These are phyloP conservation scores for Komagataella mondaviorum DNA, from an alignment of 805 yeast species.

Conservation along the genomic window DNA sequence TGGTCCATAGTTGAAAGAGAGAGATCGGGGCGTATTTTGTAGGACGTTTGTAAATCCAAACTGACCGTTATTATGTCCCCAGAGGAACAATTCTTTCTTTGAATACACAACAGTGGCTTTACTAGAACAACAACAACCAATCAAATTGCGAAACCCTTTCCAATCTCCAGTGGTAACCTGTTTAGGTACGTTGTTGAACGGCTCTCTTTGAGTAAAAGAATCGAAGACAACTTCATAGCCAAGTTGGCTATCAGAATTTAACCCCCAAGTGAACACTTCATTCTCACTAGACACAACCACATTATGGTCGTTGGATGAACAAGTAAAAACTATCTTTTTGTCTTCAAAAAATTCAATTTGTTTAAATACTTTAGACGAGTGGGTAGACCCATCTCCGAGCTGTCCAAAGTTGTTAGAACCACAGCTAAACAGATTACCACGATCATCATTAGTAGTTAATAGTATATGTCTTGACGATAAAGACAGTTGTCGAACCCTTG, in stretches of 20 bases:
- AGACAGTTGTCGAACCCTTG: not conserved
- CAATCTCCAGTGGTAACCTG: constrained; percentile 28
- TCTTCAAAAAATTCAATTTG: not conserved
- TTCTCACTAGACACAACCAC: constrained; percentile 41
- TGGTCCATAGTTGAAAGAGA: constrained; percentile 28
- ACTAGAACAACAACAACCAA: constrained; percentile 47
- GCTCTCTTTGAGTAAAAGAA: constrained; percentile 10
- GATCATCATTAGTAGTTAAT: not conserved
- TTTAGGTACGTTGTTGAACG: constrained; percentile 20
- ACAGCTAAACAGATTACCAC: not conserved
- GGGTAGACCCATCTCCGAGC: not conserved
- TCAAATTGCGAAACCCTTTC: constrained; percentile 18
- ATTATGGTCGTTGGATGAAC: not conserved
- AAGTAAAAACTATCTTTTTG: not conserved
- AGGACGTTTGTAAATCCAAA: constrained; percentile 45
- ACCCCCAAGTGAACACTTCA: constrained; percentile 70
- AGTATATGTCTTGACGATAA: not conserved
- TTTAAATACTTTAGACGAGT: not conserved
- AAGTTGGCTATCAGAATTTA: constrained; percentile 51
- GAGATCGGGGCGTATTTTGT: constrained; percentile 23
- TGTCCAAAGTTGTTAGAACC: not conserved
- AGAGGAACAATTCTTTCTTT: constrained; percentile 32
- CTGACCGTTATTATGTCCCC: constrained; percentile 82
- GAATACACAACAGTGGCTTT: constrained; percentile 56
- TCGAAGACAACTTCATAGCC: constrained; percentile 31